Conservation (phyloP, 139 green algal genomes). For the Microglena sp. region DNA sequence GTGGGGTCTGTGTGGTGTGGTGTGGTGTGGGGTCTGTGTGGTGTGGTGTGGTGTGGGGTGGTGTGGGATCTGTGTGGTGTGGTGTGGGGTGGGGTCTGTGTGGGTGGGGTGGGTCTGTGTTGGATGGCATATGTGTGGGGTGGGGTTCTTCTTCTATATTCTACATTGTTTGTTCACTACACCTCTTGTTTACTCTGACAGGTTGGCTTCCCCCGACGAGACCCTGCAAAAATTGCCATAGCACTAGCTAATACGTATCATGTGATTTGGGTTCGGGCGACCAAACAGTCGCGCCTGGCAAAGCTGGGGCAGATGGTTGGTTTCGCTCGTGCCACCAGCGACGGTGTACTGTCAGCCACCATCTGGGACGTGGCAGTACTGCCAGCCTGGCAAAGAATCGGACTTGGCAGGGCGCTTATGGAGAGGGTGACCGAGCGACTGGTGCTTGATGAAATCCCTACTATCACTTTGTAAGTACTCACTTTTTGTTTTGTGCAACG, state of each 20-base stretch:
- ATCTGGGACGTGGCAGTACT: slow-evolving; percentile 83
- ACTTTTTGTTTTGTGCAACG: no score
- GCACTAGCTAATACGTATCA: slow-evolving; percentile 70
- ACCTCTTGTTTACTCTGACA: slow-evolving; percentile 15
- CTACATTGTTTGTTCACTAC: not conserved
- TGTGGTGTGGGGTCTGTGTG: no score
- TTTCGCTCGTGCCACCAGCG: slow-evolving; percentile 78
- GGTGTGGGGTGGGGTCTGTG: no score
- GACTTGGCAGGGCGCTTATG: slow-evolving; percentile 65
- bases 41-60: no score
- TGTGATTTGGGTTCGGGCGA: slow-evolving; percentile 54
- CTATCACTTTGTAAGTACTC: slow-evolving; percentile 65
- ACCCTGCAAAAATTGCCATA: slow-evolving; percentile 49
- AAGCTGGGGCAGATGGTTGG: slow-evolving; percentile 28
- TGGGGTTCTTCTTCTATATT: no score
- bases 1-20: no score
- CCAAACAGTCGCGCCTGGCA: slow-evolving; percentile 23
- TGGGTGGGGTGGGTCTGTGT: no score
- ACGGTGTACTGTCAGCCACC: slow-evolving; percentile 64
- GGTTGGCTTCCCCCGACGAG: slow-evolving; percentile 71
- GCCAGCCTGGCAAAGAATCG: slow-evolving; percentile 70
- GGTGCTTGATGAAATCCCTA: slow-evolving; percentile 60
- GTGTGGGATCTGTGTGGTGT: no score
- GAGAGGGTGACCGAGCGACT: slow-evolving; percentile 65
- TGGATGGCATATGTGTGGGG: no score